These are phyloP conservation scores for Salvia miltiorrhiza DNA, from an alignment of 257 asterid species.

Conservation along the genomic window DNA sequence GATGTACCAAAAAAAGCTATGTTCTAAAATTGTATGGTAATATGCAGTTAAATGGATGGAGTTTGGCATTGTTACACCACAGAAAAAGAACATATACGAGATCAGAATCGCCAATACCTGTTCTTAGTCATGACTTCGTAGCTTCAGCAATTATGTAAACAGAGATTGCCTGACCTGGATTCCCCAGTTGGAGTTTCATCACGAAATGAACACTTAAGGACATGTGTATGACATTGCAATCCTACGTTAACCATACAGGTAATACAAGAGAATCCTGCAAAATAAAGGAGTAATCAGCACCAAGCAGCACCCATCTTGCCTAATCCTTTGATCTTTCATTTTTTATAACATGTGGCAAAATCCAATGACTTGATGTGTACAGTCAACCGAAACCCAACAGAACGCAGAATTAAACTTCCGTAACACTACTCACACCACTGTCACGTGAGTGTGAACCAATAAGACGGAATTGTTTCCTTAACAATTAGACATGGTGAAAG, in stretches of 20 bases:
- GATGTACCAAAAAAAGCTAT: neutral
- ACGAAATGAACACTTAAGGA: slow-evolving; percentile 7
- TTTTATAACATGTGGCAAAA: neutral
- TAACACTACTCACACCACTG: neutral
- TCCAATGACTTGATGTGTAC: neutral
- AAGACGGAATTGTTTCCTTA: neutral
- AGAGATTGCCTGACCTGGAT: neutral
- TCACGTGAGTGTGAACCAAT: neutral
- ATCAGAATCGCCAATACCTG: neutral
- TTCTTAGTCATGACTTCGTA: slow-evolving; percentile 2
- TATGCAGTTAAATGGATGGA: neutral
- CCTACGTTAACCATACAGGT: slow-evolving; percentile 45
- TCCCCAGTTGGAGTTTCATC: slow-evolving; percentile 11
- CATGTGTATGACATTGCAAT: neutral
- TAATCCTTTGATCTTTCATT: neutral
- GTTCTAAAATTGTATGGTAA: neutral
- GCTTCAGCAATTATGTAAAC: neutral
- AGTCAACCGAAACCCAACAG: neutral
- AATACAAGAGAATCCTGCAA: slow-evolving; percentile 75
- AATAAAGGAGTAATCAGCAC: slow-evolving; percentile 9
- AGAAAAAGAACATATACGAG: neutral
- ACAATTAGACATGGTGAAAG: neutral
- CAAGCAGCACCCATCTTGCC: slow-evolving; percentile 3
- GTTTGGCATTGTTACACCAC: slow-evolving; percentile 4
- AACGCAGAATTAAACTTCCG: neutral